These are phyloP conservation scores for Aegilops umbellulata DNA, from an alignment of 176 grass and related monocot genomes.

Conservation along the genomic window DNA sequence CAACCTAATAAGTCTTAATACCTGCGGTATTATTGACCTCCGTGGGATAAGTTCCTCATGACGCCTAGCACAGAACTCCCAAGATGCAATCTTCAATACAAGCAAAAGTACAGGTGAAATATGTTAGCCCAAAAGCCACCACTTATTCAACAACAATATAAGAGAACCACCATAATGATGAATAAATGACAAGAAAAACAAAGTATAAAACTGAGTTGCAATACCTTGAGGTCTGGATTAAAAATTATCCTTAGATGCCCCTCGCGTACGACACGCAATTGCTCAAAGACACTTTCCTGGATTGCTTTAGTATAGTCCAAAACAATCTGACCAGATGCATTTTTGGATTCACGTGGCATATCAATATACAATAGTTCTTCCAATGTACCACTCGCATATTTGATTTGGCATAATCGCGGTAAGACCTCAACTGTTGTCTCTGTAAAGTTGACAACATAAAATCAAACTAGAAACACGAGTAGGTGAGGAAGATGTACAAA, in stretches of 20 bases:
- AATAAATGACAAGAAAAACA: constrained; percentile 6
- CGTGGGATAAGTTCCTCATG: constrained; percentile 97
- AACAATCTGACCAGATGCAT: constrained; percentile 86
- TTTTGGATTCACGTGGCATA: constrained; percentile 93
- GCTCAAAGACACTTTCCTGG: constrained; percentile 98
- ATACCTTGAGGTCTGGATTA: constrained; percentile 96
- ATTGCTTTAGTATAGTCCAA: constrained; percentile 97
- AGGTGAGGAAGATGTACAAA: not conserved
- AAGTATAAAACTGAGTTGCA: constrained; percentile 1
- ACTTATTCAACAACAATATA: constrained; percentile 3
- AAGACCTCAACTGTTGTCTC: constrained; percentile 98
- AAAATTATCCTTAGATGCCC: constrained; percentile 96
- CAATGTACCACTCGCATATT: constrained; percentile 94
- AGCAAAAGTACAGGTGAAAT: constrained; percentile 17
- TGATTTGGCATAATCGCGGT: constrained; percentile 92
- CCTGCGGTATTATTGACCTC: constrained; percentile 89
- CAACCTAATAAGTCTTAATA: constrained; percentile 18
- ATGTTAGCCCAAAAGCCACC: constrained; percentile 10
- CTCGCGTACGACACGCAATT: constrained; percentile 90
- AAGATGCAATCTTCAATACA: constrained; percentile 76
- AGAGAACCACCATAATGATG: not conserved
- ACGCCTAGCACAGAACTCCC: constrained; percentile 91
- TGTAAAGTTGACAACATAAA: constrained; percentile 32
- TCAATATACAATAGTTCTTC: constrained; percentile 97
- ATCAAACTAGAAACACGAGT: not conserved